phyloP scores from a whole-genome alignment of 2,329 filamentous ascomycete genomes.

The Arthrobotrys megalospora region DNA sequence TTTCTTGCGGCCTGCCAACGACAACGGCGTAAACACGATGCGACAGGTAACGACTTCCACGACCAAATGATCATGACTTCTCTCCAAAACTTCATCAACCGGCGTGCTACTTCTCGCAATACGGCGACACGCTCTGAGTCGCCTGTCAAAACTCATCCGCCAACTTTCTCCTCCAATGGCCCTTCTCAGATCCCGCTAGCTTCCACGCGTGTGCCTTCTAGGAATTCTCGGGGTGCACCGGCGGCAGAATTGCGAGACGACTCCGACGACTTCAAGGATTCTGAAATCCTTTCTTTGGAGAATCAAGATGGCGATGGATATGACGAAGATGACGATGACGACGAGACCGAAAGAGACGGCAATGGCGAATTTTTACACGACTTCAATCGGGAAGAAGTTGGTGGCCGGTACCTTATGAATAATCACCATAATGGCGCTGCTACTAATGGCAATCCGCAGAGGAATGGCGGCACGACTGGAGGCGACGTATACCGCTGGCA shows the following conservation, averaged over 20 bases:
- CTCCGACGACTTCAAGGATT: conserved; percentile 56
- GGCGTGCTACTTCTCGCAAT: conserved; percentile 46
- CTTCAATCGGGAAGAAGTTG: conserved; percentile 50
- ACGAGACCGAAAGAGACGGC: conserved; percentile 27
- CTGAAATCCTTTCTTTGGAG: conserved; percentile 52
- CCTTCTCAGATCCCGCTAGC: conserved; percentile 49
- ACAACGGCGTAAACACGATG: conserved; percentile 27
- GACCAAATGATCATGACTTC: conserved; percentile 60
- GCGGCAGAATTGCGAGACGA: conserved; percentile 39
- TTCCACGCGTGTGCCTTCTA: conserved; percentile 47
- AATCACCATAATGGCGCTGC: conserved; percentile 18
- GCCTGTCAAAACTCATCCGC: conserved; percentile 31
- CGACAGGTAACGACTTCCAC: conserved; percentile 22
- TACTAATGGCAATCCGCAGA: conserved; percentile 11
- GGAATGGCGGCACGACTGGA: conserved; percentile 26
- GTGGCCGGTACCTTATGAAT: conserved; percentile 51
- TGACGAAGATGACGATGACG: conserved; percentile 44
- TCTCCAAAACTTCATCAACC: conserved; percentile 58
- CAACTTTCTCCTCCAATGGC: conserved; percentile 14
- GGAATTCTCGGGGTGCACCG: conserved; percentile 36
- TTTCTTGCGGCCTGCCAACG: not conserved
- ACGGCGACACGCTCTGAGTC: conserved; percentile 33
- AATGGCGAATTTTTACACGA: conserved; percentile 53
- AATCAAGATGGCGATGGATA: conserved; percentile 43
- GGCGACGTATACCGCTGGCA: conserved; percentile 40